Evolutionary conservation across 352 stramenopile species (phyloP).

Genomic region (Phytophthora podocarpi): DNA sequence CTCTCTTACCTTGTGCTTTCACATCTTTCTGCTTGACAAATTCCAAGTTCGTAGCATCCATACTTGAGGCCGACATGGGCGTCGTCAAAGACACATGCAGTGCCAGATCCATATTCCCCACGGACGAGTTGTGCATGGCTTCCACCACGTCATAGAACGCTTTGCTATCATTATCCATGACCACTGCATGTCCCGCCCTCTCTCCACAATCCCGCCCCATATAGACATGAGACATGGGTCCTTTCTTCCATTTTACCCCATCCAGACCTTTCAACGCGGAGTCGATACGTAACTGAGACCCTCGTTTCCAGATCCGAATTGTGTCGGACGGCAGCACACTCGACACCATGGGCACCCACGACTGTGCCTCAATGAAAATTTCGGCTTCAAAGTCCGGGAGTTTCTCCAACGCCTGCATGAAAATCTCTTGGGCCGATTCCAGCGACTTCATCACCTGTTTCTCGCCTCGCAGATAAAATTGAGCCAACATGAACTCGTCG

Average conservation of each 20-base stretch:
- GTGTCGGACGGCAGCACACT: slow-evolving; percentile 80
- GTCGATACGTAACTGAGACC: slow-evolving; percentile 70
- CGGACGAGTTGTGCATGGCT: slow-evolving; percentile 54
- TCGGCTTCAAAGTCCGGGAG: slow-evolving; percentile 83
- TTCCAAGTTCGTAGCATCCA: slow-evolving; percentile 56
- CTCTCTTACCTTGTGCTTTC: slow-evolving; percentile 39
- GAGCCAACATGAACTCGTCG: slow-evolving; percentile 75
- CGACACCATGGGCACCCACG: slow-evolving; percentile 83
- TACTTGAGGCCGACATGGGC: slow-evolving; percentile 62
- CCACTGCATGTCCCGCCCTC: slow-evolving; percentile 49
- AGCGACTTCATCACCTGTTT: slow-evolving; percentile 62
- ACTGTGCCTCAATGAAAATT: slow-evolving; percentile 80
- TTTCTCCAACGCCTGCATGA: slow-evolving; percentile 65
- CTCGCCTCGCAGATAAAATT: slow-evolving; percentile 67
- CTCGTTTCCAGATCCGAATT: slow-evolving; percentile 72
- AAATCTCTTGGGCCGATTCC: slow-evolving; percentile 51
- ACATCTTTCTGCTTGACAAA: slow-evolving; percentile 70
- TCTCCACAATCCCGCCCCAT: slow-evolving; percentile 38
- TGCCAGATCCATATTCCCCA: slow-evolving; percentile 73
- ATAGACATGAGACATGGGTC: slow-evolving; percentile 75
- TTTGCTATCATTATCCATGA: slow-evolving; percentile 66
- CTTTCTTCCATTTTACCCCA: slow-evolving; percentile 77
- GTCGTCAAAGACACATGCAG: slow-evolving; percentile 79
- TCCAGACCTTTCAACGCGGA: slow-evolving; percentile 79
- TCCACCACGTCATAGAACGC: slow-evolving; percentile 71